Evolutionary conservation across 176 grass and related monocot species (phyloP), one percentile per base, ranked within the genome.

Genomic region (Oryza meridionalis): DNA sequence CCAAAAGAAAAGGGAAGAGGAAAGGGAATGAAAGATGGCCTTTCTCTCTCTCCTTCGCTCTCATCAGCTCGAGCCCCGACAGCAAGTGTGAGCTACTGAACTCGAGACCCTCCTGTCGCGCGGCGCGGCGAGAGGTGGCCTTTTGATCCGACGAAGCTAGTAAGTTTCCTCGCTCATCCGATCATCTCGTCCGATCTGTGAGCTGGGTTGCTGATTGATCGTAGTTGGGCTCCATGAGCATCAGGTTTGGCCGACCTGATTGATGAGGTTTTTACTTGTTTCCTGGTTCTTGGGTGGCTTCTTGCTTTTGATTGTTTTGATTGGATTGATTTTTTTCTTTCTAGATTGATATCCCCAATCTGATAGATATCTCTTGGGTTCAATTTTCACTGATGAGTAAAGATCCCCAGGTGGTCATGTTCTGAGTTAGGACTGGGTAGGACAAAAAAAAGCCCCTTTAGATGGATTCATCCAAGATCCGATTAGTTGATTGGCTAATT

Each of bases 111-210:
- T 62, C 78, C 49, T 53, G 55, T 45, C 88, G 88, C 58, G 16
- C 31, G 44, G 32, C 50, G 33, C 7, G 58, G 58, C 19, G 58
- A 9, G 58, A n/a, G 58, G 58, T 14, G 58, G 66, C 32, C 72
- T 24, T 24, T 70, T 65, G 84, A 90, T 86, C 88, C 79, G 72
- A 19, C 14, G n/a, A 27, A 73, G 45, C 35, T 77, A 55, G 88
- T 90, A 37, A 82, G 83, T 27, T 67, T 17, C 13, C 83, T 31
- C 49, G 13, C 78, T 77, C 67, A 9, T 71, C 68, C 49, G 19
- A 61, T 69, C 45, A 67, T 31, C 31, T 25, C 37, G 49, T 75
- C 37, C 46, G 76, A 61, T 53, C 14, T 15, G 32, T 25, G 55
- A 55, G 55, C 78, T 58, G 35, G 43, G 13, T 35, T 72, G 22